These are phyloP conservation scores for Elongisporangium senticosum DNA, from an alignment of 352 stramenopile species.

Conservation along the genomic window DNA sequence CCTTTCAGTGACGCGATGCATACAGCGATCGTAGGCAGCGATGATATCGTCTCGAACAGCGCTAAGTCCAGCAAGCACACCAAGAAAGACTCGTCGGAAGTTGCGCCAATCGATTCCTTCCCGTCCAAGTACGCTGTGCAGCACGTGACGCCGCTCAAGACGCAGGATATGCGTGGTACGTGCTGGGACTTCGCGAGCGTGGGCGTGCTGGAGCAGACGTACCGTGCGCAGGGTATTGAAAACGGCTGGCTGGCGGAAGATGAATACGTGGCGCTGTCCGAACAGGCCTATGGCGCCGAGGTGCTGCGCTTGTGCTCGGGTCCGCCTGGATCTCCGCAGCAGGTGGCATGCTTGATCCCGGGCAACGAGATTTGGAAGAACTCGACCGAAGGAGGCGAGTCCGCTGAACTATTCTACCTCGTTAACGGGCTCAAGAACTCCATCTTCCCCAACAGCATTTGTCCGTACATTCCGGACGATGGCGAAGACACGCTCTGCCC, in stretches of 20 bases:
- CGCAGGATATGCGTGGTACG: constrained; percentile 58
- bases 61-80: constrained; percentile 10
- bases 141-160: constrained; percentile 57
- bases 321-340: constrained; percentile 37
- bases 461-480: constrained; percentile 31
- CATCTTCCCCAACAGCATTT: constrained; percentile 47
- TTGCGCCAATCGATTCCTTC: constrained; percentile 5
- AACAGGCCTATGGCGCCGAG: constrained; percentile 62
- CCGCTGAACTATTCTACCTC: constrained; percentile 41
- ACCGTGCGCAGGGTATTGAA: constrained; percentile 48
- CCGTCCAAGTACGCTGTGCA: constrained; percentile 56
- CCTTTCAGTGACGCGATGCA: constrained; percentile 41
- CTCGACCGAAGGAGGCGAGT: constrained; percentile 55
- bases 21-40: constrained; percentile 18
- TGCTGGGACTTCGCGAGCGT: constrained; percentile 71
- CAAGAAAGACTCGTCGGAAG: constrained; percentile 5
- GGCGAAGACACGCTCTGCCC: constrained; percentile 46
- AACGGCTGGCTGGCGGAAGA: constrained; percentile 45
- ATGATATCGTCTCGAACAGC: constrained; percentile 15
- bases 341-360: constrained; percentile 52
- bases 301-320: constrained; percentile 51
- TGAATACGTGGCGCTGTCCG: constrained; percentile 54
- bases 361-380: constrained; percentile 62
- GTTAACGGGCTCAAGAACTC: constrained; percentile 42
- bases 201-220: constrained; percentile 58